Evolutionary conservation across 2,329 filamentous ascomycete species (phyloP).

Genomic region (Colletotrichum agaves): DNA sequence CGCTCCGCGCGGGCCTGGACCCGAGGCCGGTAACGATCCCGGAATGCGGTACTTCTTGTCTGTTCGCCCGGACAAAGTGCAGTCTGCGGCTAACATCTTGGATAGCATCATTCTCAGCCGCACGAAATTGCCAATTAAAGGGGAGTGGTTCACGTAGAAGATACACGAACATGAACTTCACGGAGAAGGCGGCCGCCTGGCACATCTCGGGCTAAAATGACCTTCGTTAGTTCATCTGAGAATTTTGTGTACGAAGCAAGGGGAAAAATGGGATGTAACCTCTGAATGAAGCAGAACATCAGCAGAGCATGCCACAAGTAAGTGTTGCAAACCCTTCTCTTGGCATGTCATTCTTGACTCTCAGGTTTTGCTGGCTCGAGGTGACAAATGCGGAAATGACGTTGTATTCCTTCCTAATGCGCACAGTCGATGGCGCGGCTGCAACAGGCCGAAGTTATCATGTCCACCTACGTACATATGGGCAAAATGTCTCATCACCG

Average conservation of each 20-base stretch:
- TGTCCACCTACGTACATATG: conserved; percentile 18
- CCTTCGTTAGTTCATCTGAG: too few relatives aligned
- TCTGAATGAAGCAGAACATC: neutral
- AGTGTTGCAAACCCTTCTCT: neutral
- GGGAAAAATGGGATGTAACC: neutral
- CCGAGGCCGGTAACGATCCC: neutral
- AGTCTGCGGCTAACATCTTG: neutral
- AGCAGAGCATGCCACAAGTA: neutral
- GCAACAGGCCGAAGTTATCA: conserved; percentile 6
- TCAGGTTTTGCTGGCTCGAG: neutral
- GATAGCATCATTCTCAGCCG: too few relatives aligned
- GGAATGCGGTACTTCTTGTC: neutral
- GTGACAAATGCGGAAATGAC: conserved; percentile 2
- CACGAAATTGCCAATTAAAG: too few relatives aligned
- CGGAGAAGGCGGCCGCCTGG: too few relatives aligned
- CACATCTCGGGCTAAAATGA: too few relatives aligned
- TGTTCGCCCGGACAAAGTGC: neutral
- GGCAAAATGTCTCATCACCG: conserved; percentile 4
- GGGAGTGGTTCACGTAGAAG: too few relatives aligned
- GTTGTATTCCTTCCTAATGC: neutral
- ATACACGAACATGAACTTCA: too few relatives aligned
- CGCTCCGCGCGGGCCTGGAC: neutral
- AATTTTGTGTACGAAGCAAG: neutral
- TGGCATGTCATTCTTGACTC: neutral
- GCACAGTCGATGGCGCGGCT: neutral